These are phyloP conservation scores for Mortierella sp. DNA, from an alignment of 371 early-diverging fungal genomes.

Conservation along the genomic window DNA sequence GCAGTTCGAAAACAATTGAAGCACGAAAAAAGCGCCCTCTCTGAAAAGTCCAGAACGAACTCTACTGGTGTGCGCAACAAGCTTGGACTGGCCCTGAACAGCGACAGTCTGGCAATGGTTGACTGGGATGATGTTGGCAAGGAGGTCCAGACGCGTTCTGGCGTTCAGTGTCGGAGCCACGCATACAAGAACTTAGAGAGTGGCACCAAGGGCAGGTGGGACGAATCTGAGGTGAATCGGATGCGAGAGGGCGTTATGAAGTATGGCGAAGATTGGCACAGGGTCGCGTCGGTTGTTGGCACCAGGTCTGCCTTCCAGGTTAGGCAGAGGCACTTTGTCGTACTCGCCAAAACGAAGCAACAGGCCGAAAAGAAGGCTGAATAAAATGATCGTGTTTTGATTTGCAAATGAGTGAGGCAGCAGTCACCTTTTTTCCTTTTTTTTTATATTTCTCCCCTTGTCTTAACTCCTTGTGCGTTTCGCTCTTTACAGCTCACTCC, in stretches of 20 bases:
- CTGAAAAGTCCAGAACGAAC: not conserved
- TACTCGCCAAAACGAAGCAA: not conserved
- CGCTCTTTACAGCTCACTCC: not conserved
- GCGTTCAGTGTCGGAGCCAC: constrained; percentile 21
- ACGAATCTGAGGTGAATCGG: not conserved
- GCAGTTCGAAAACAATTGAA: not conserved
- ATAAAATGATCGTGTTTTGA: not conserved
- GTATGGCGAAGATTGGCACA: constrained; percentile 15
- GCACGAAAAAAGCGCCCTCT: no score
- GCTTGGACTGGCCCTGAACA: not conserved
- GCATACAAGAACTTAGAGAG: not conserved
- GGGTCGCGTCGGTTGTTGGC: not conserved
- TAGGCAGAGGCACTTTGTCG: not conserved
- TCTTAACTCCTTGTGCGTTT: not conserved
- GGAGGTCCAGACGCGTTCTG: constrained; percentile 13
- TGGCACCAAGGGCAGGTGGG: constrained; percentile 10
- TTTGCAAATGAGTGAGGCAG: not conserved
- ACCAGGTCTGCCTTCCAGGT: constrained; percentile 22
- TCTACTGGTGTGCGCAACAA: not conserved
- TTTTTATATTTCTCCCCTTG: not conserved
- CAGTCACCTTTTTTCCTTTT: constrained; percentile 9
- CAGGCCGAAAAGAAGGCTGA: not conserved
- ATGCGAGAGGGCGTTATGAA: not conserved
- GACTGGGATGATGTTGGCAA: constrained; percentile 4
- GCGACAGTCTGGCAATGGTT: not conserved